Percentiles rank a stretch among this genome's conserved stretches.
phyloP scores from a whole-genome alignment of 129 eudicot species.

The Chrysanthemum lavandulifolium region DNA sequence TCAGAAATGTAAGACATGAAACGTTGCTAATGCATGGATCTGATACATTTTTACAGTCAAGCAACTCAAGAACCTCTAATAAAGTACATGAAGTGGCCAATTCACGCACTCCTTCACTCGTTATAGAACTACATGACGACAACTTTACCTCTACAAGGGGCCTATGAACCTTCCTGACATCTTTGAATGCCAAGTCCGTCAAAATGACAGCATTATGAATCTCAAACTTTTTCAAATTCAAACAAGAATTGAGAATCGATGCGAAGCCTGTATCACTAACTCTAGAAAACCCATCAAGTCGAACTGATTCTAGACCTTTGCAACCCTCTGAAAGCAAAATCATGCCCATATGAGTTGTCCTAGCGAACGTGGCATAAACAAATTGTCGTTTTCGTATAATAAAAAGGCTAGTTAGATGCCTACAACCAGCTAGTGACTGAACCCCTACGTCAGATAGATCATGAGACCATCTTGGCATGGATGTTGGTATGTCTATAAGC shows the following conservation, averaged over 20 bases:
- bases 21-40: conserved; percentile 47
- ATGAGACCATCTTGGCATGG: conserved; percentile 18
- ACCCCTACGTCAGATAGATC: conserved; percentile 55
- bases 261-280: conserved; percentile 68
- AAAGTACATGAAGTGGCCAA: conserved; percentile 31
- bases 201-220: conserved; percentile 38
- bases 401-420: conserved; percentile 46
- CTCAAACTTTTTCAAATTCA: conserved; percentile 54
- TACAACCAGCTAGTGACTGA: conserved; percentile 40
- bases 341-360: conserved; percentile 53
- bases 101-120: conserved; percentile 47
- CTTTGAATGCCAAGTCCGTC: conserved; percentile 52
- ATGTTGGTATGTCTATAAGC: conserved; percentile 59
- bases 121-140: conserved; percentile 40
- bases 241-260: conserved; percentile 44
- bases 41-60: conserved; percentile 54
- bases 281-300: conserved; percentile 59
- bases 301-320: conserved; percentile 49
- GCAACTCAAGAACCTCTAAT: conserved; percentile 47
- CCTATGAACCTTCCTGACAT: conserved; percentile 34
- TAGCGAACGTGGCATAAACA: conserved; percentile 33
- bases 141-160: conserved; percentile 51
- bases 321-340: conserved; percentile 62
- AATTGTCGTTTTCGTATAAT: conserved; percentile 41
- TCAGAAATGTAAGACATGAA: conserved; percentile 32